Evolutionary conservation across 352 stramenopile species (phyloP).

Genomic region (Pythium coloratum): DNA sequence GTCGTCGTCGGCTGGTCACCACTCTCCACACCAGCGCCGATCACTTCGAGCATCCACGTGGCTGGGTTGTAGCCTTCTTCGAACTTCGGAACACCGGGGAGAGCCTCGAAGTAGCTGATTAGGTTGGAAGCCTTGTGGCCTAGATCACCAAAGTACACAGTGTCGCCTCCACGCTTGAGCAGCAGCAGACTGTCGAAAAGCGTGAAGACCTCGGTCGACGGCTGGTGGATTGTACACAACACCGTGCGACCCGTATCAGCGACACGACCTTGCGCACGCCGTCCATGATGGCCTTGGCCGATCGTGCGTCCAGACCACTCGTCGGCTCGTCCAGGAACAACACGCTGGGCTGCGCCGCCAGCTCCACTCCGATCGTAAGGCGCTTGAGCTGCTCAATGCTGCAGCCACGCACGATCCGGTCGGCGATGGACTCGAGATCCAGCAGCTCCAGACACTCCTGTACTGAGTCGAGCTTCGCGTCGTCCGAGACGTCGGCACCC

Average conservation of each 20-base stretch:
- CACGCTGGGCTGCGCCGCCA: constrained; percentile 80
- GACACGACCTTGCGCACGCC: constrained; percentile 81
- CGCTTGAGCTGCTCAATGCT: constrained; percentile 53
- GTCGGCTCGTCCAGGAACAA: constrained; percentile 83
- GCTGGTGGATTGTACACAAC: constrained; percentile 34
- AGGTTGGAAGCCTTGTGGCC: constrained; percentile 26
- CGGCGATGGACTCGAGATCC: constrained; percentile 33
- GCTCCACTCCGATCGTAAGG: constrained; percentile 52
- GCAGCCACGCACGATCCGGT: constrained; percentile 36
- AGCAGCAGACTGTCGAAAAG: constrained; percentile 31
- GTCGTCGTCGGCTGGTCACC: not conserved
- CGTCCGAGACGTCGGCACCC: constrained; percentile 25
- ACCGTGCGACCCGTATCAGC: constrained; percentile 33
- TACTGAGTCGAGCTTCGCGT: constrained; percentile 38
- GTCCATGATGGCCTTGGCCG: constrained; percentile 66
- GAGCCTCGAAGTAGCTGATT: constrained; percentile 51
- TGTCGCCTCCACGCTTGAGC: constrained; percentile 28
- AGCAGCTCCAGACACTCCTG: constrained; percentile 43
- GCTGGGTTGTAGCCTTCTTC: constrained; percentile 38
- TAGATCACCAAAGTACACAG: constrained; percentile 29
- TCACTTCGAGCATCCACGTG: constrained; percentile 48
- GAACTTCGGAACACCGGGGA: constrained; percentile 38
- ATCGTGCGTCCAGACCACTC: constrained; percentile 71
- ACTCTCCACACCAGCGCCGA: constrained; percentile 47
- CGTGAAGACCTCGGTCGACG: constrained; percentile 28